phyloP scores from a whole-genome alignment of 2,329 filamentous ascomycete species.

The Didymella pinodella region DNA sequence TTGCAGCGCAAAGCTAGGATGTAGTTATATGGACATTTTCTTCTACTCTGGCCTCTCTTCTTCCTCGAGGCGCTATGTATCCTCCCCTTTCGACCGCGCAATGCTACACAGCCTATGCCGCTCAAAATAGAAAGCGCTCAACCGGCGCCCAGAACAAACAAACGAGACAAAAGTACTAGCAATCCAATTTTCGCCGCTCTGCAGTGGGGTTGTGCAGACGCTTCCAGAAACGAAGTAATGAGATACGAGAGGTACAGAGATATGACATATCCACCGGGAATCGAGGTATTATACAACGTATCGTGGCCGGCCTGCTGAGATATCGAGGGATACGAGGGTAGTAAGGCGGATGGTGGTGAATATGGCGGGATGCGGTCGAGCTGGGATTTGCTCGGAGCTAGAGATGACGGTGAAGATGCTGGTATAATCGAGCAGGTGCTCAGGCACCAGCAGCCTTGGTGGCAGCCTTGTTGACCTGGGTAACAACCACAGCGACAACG shows the following conservation, averaged over 20 bases:
- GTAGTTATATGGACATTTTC: constrained; percentile 11
- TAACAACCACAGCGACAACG: constrained; percentile 50
- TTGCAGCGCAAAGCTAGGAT: not conserved
- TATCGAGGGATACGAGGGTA: constrained; percentile 25
- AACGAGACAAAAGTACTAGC: constrained; percentile 11
- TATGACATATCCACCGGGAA: constrained; percentile 22
- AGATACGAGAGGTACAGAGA: constrained; percentile 7
- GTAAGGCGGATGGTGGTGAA: constrained; percentile 8
- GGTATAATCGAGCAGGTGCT: not conserved
- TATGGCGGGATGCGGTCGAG: constrained; percentile 1
- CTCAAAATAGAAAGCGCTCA: constrained; percentile 5
- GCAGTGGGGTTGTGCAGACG: too few relatives aligned
- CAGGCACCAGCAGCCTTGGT: constrained; percentile 13
- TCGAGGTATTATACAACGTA: constrained; percentile 28
- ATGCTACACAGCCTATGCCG: not conserved
- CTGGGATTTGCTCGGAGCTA: not conserved
- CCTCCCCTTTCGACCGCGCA: not conserved
- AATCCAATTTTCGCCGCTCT: not conserved
- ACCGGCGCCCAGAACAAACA: constrained; percentile 7
- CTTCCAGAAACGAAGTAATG: constrained; percentile 10
- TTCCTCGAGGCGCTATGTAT: constrained; percentile 3
- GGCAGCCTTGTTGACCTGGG: constrained; percentile 36
- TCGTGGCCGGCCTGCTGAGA: constrained; percentile 23
- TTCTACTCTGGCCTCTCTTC: constrained; percentile 3
- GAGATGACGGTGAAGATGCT: not conserved